These are phyloP conservation scores for Mortierella sp. DNA, from an alignment of 371 early-diverging fungal species.

Conservation along the genomic window DNA sequence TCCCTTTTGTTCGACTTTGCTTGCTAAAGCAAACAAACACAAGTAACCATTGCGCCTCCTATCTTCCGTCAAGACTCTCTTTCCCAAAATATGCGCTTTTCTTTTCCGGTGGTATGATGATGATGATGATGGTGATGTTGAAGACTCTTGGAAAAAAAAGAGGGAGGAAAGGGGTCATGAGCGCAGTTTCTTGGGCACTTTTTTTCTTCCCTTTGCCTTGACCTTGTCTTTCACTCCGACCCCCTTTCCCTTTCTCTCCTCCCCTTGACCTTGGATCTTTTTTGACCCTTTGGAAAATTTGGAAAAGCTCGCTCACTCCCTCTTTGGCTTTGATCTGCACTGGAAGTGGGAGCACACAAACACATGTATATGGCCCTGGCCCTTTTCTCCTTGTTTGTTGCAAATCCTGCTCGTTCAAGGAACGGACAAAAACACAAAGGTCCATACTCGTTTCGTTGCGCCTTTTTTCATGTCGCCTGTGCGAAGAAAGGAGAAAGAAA, in stretches of 20 bases:
- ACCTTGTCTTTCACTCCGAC: background rate
- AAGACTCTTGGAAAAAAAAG: background rate
- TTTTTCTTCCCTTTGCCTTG: background rate
- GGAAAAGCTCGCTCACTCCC: background rate
- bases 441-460: background rate
- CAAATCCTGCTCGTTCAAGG: background rate
- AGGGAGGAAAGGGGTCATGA: background rate
- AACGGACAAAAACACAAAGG: background rate
- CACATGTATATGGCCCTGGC: constrained; percentile 6
- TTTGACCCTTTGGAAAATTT: background rate
- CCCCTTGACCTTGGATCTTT: background rate
- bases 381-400: background rate
- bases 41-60: background rate
- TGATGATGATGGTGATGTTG: too few relatives aligned
- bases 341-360: background rate
- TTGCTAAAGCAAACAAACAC: background rate
- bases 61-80: background rate
- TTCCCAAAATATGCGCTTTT: background rate
- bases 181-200: background rate
- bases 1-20: background rate
- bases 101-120: background rate
- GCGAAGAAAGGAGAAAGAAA: background rate
- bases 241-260: background rate
- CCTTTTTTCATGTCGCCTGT: background rate
- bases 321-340: background rate